phyloP scores from a whole-genome alignment of 2,329 filamentous ascomycete species.

The Lecanicillium sp. region DNA sequence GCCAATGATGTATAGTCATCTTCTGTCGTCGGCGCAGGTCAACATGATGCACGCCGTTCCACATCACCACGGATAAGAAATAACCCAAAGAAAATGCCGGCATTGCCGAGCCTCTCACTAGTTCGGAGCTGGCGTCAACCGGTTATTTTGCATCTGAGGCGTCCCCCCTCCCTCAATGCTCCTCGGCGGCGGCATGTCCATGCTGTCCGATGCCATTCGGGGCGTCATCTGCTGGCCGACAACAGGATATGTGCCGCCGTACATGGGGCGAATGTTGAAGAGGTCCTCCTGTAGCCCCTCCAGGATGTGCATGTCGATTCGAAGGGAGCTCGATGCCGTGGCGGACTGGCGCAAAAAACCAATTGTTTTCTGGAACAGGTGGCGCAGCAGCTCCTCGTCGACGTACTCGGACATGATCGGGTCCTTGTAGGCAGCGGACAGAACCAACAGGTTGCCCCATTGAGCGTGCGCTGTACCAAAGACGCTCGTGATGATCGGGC shows the following conservation, averaged over 20 bases:
- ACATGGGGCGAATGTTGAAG: constrained; percentile 21
- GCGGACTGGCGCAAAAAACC: constrained; percentile 64
- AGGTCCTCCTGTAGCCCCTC: constrained; percentile 45
- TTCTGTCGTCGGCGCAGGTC: constrained; percentile 2
- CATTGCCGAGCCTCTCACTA: not conserved
- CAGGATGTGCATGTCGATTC: constrained; percentile 69
- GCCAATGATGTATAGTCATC: constrained; percentile 4
- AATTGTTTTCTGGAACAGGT: constrained; percentile 68
- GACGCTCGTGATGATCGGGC: constrained; percentile 87
- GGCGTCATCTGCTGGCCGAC: constrained; percentile 12
- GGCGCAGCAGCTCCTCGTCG: constrained; percentile 45
- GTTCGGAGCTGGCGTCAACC: constrained; percentile 5
- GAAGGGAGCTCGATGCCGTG: constrained; percentile 68
- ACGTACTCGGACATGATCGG: constrained; percentile 54
- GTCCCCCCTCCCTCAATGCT: constrained; percentile 4
- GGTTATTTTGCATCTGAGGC: constrained; percentile 2
- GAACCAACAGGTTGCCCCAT: constrained; percentile 93
- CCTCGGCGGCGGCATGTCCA: constrained; percentile 10
- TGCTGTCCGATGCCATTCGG: constrained; percentile 12
- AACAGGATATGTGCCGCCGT: not conserved
- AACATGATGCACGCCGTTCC: not conserved
- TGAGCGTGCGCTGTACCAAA: constrained; percentile 95
- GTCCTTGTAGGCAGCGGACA: constrained; percentile 73
- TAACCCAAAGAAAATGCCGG: not conserved
- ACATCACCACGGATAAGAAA: not conserved